A percentile compares a stretch with the other conserved stretches of the same genome.
phyloP scores from a whole-genome alignment of 257 asterid species.

The Haberlea rhodopensis region DNA sequence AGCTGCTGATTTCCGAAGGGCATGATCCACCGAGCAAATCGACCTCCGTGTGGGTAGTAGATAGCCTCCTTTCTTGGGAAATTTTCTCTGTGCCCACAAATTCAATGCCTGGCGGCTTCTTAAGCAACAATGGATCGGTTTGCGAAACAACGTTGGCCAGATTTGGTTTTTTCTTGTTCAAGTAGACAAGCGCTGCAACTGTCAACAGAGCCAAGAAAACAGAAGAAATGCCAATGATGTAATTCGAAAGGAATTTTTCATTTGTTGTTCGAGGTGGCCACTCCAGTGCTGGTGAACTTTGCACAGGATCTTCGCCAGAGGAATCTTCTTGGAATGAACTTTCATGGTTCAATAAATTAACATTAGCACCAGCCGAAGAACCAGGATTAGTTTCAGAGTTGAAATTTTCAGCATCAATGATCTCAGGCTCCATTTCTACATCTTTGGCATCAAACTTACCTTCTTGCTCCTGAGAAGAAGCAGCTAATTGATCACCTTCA shows the following conservation, averaged over 20 bases:
- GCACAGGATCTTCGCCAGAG: slow-evolving; percentile 4
- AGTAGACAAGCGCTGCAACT: slow-evolving; percentile 30
- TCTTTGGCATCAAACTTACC: slow-evolving; percentile 16
- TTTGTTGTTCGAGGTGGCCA: slow-evolving; percentile 22
- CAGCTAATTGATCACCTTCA: slow-evolving; percentile 23
- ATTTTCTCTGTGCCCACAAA: neutral
- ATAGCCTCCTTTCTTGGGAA: slow-evolving; percentile 31
- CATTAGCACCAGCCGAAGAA: slow-evolving; percentile 22
- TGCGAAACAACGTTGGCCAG: slow-evolving; percentile 3
- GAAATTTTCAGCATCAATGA: neutral
- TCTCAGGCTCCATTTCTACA: slow-evolving; percentile 26
- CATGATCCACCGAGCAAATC: slow-evolving; percentile 41
- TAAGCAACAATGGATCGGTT: slow-evolving; percentile 19
- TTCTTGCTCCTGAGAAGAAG: slow-evolving; percentile 22
- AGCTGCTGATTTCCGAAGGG: slow-evolving; percentile 77
- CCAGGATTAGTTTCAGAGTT: neutral
- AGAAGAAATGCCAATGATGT: slow-evolving; percentile 27
- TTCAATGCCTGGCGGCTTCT: neutral
- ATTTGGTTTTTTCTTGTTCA: slow-evolving; percentile 23
- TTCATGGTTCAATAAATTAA: slow-evolving; percentile 21
- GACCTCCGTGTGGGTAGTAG: slow-evolving; percentile 37
- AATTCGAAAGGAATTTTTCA: slow-evolving; percentile 2
- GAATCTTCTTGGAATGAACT: slow-evolving; percentile 17
- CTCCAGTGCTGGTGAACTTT: slow-evolving; percentile 8
- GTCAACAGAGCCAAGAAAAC: slow-evolving; percentile 34